phyloP scores from a whole-genome alignment of 108 stramenopile genomes.

The Hondaea fermentalgiana region DNA sequence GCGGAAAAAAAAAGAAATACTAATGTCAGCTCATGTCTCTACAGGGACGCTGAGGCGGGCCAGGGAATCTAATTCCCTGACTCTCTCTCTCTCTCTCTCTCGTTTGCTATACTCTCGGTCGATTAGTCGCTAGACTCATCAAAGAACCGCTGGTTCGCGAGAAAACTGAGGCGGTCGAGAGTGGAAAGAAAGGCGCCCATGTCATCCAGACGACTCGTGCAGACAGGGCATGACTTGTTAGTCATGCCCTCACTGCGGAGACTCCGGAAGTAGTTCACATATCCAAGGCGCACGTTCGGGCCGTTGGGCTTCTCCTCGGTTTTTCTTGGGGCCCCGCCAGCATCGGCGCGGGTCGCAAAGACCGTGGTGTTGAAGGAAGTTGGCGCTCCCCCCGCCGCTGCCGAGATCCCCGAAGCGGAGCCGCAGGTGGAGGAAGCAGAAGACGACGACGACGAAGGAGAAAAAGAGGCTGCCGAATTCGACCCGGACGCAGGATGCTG shows the following conservation, averaged over 20 bases:
- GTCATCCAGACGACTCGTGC: not conserved
- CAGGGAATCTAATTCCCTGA: too few relatives aligned
- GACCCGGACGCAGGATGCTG: not conserved
- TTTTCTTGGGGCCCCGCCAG: not conserved
- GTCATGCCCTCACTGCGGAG: not conserved
- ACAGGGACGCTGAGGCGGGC: too few relatives aligned
- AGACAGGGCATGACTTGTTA: not conserved
- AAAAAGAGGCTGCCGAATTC: not conserved
- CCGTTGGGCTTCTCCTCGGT: not conserved
- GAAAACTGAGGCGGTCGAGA: not conserved
- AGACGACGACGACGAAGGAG: too few relatives aligned
- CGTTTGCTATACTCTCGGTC: too few relatives aligned
- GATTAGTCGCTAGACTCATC: not conserved
- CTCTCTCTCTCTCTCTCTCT: too few relatives aligned
- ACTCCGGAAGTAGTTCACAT: constrained; percentile 1
- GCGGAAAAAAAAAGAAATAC: too few relatives aligned
- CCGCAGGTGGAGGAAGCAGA: too few relatives aligned
- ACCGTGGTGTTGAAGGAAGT: not conserved
- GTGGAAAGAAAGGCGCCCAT: not conserved
- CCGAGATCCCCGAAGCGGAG: too few relatives aligned
- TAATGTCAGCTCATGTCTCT: too few relatives aligned
- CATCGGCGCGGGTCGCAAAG: too few relatives aligned
- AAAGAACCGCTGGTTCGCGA: not conserved
- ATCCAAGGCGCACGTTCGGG: not conserved
- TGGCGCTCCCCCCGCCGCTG: not conserved